A percentile compares a stretch with the other conserved stretches of the same genome.
These are phyloP conservation scores for Luffa acutangula DNA, from an alignment of 306 rosid genomes.

Conservation along the genomic window DNA sequence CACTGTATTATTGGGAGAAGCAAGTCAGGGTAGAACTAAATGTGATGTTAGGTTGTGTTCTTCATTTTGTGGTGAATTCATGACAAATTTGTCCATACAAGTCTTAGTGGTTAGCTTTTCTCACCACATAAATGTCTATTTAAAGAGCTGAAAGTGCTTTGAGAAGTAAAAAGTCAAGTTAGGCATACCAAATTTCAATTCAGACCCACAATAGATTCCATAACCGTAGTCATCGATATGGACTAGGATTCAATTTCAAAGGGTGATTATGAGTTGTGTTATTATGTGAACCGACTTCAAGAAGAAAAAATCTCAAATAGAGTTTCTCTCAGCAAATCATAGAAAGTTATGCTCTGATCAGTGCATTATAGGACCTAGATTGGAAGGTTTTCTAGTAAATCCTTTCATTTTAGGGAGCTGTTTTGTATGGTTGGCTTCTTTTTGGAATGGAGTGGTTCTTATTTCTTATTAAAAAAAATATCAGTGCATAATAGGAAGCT, in stretches of 20 bases:
- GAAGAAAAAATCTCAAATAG: not conserved
- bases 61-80: constrained; percentile 8
- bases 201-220: not conserved
- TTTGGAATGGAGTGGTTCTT: too few relatives aligned
- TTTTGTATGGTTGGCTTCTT: too few relatives aligned
- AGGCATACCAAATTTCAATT: not conserved
- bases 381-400: too few relatives aligned
- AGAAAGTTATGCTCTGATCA: not conserved
- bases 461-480: too few relatives aligned
- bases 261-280: not conserved
- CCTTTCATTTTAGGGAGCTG: too few relatives aligned
- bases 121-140: not conserved
- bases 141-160: not conserved
- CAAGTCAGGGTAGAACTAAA: constrained; percentile 1
- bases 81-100: not conserved
- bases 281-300: not conserved
- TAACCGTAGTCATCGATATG: not conserved
- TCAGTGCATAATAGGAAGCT: not conserved
- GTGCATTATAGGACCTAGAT: not conserved
- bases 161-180: not conserved
- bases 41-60: not conserved
- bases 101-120: not conserved
- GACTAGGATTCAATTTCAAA: not conserved
- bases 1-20: constrained; percentile 41
- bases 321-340: not conserved